Evolutionary conservation across 768 basidiomycete species (phyloP).

Genomic region (Macrolepiota albuminosa): DNA sequence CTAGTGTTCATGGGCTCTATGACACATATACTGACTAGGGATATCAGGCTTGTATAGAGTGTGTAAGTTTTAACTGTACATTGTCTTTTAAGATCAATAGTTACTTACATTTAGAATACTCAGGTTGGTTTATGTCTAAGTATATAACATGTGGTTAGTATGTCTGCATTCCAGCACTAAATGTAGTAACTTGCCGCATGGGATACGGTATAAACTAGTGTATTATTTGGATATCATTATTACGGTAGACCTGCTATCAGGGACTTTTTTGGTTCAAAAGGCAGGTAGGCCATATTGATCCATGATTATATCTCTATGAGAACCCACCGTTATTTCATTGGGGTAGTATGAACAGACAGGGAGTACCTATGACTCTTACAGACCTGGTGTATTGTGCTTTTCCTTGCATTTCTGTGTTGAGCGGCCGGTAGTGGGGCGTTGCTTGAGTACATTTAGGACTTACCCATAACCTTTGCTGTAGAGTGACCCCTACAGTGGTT

Average conservation of each 20-base stretch:
- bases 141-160: not conserved
- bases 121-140: not conserved
- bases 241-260: not conserved
- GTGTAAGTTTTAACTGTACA: not conserved
- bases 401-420: not conserved
- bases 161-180: not conserved
- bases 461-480: not conserved
- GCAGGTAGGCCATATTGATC: not conserved
- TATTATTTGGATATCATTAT: not conserved
- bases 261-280: not conserved
- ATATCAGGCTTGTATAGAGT: not conserved
- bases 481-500: not conserved
- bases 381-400: not conserved
- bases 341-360: not conserved
- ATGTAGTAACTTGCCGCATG: not conserved
- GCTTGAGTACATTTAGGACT: not conserved
- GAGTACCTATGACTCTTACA: not conserved
- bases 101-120: not conserved
- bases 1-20: not conserved
- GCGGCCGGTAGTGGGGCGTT: not conserved
- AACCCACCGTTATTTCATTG: not conserved
- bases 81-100: not conserved
- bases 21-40: not conserved
- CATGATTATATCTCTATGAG: not conserved
- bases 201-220: not conserved